These are phyloP conservation scores for Cucumis cinereus DNA, from an alignment of 306 rosid species.

Conservation along the genomic window DNA sequence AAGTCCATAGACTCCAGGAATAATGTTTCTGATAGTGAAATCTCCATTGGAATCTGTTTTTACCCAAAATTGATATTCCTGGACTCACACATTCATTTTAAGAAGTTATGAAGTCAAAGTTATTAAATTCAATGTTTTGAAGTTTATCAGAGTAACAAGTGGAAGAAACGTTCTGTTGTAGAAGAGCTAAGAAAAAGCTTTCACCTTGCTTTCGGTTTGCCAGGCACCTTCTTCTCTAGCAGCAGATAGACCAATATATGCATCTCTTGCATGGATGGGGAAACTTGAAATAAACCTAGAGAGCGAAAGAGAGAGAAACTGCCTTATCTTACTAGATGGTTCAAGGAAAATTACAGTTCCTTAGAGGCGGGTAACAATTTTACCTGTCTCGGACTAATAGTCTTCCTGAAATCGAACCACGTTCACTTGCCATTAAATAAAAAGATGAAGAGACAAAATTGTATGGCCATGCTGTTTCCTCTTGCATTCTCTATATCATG, in stretches of 20 bases:
- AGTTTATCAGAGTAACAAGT: not conserved
- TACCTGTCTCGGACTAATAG: slow-evolving; percentile 23
- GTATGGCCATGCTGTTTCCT: slow-evolving; percentile 30
- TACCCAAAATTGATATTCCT: slow-evolving; percentile 36
- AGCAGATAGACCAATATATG: slow-evolving; percentile 29
- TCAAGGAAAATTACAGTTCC: not conserved
- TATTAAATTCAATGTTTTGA: not conserved
- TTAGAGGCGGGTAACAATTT: not conserved
- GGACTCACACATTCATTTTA: not conserved
- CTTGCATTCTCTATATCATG: slow-evolving; percentile 19
- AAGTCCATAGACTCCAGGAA: slow-evolving; percentile 29
- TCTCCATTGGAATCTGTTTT: slow-evolving; percentile 24
- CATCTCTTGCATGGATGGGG: slow-evolving; percentile 19
- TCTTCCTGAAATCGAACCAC: slow-evolving; percentile 28
- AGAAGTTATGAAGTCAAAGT: not conserved
- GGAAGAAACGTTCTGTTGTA: not conserved
- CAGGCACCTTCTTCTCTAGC: slow-evolving; percentile 30
- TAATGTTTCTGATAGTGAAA: slow-evolving; percentile 26
- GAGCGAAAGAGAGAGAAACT: not conserved
- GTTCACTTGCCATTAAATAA: slow-evolving; percentile 19
- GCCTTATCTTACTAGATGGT: not conserved
- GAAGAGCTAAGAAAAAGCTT: not conserved
- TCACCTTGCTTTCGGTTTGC: slow-evolving; percentile 36
- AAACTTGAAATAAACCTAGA: slow-evolving; percentile 23
- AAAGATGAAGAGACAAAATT: slow-evolving; percentile 26